A percentile compares a stretch with the other conserved stretches of the same genome.
Conservation (phyloP, 768 basidiomycete genomes). For the Rhizopogon vinicolor region DNA sequence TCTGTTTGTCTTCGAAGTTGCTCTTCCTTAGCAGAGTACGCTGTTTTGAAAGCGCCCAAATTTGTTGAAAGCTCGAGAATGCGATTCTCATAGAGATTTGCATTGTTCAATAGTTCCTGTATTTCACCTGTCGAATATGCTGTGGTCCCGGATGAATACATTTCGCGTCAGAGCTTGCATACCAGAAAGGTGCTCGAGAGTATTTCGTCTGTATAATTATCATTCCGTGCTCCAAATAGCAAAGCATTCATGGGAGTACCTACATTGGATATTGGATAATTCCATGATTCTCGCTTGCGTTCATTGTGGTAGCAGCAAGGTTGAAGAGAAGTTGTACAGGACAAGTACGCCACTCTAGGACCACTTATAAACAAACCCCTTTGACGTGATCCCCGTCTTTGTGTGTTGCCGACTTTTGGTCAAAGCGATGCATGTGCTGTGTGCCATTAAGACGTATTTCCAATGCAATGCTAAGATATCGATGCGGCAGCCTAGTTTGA, state of each 20-base stretch:
- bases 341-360: neutral
- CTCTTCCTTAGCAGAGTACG: slow-evolving; percentile 19
- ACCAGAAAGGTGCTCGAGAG: slow-evolving; percentile 1
- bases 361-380: slow-evolving; percentile 1
- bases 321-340: neutral
- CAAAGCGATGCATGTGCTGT: slow-evolving; percentile 3
- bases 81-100: slow-evolving; percentile 13
- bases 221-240: neutral
- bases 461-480: neutral
- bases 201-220: neutral
- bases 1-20: slow-evolving; percentile 13
- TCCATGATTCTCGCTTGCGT: neutral
- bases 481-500: neutral
- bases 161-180: neutral
- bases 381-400: neutral
- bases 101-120: slow-evolving; percentile 18
- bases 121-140: slow-evolving; percentile 22
- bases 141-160: neutral
- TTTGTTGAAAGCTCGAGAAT: slow-evolving; percentile 22
- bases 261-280: neutral
- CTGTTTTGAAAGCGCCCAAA: slow-evolving; percentile 19
- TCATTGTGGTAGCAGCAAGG: neutral
- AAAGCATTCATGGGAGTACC: neutral
- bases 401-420: neutral
- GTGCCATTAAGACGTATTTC: neutral